Conservation (phyloP, 2,329 filamentous ascomycete genomes). For the Gaeumannomyces sp. region DNA sequence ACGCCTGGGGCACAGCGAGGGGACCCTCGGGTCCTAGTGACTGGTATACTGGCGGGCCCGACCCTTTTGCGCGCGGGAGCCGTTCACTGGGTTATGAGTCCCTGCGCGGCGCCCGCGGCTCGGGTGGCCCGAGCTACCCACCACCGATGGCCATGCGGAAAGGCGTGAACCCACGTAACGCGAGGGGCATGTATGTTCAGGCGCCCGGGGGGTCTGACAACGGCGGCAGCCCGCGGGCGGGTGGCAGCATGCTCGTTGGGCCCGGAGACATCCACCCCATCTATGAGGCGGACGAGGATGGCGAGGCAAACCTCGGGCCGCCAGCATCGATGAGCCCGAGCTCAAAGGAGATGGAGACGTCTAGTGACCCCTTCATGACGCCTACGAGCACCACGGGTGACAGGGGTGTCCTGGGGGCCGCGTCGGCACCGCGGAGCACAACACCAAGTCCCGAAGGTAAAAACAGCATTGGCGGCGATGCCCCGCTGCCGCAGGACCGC, state of each 20-base stretch:
- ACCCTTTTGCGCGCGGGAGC: constrained; percentile 34
- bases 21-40: constrained; percentile 15
- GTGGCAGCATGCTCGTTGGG: not conserved
- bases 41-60: constrained; percentile 42
- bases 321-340: constrained; percentile 18
- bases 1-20: constrained; percentile 23
- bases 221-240: not conserved
- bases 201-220: constrained; percentile 5
- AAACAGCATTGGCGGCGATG: constrained; percentile 3
- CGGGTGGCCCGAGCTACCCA: constrained; percentile 15
- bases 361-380: constrained; percentile 46
- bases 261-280: constrained; percentile 50
- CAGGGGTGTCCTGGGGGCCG: not conserved
- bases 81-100: constrained; percentile 45
- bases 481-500: constrained; percentile 32
- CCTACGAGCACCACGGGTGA: constrained; percentile 26
- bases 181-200: constrained; percentile 14
- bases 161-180: not conserved
- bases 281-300: constrained; percentile 52
- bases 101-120: constrained; percentile 29
- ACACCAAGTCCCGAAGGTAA: constrained; percentile 35
- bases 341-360: constrained; percentile 25
- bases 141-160: constrained; percentile 8
- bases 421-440: constrained; percentile 12
- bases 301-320: constrained; percentile 23